Conservation (phyloP, 2,329 filamentous ascomycete species). For the Colletotrichum sp. region DNA sequence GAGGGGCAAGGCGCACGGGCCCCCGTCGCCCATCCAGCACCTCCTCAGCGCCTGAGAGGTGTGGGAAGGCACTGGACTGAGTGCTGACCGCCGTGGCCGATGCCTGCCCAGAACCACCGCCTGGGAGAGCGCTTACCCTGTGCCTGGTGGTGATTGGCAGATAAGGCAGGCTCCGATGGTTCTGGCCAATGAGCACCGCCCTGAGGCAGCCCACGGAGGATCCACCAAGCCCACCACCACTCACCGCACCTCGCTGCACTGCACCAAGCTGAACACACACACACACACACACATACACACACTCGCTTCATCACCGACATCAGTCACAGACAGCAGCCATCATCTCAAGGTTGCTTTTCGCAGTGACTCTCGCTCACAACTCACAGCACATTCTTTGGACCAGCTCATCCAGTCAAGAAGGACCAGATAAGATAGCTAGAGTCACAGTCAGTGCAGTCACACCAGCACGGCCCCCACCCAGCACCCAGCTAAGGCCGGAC, state of each 20-base stretch:
- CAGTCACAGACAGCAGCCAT: not conserved
- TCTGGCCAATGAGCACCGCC: not conserved
- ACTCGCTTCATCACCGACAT: not conserved
- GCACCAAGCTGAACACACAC: not conserved
- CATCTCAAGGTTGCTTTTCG: not conserved
- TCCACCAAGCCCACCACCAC: not conserved
- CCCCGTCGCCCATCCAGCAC: not conserved
- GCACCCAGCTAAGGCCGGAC: slow-evolving; percentile 4
- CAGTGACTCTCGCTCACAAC: not conserved
- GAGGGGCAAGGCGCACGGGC: not conserved
- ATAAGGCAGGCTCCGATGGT: not conserved
- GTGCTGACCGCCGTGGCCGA: not conserved
- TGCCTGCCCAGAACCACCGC: not conserved
- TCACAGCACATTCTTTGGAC: not conserved
- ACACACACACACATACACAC: not conserved
- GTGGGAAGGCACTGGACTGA: not conserved
- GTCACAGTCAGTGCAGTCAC: not conserved
- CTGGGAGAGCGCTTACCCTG: not conserved
- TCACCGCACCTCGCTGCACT: not conserved
- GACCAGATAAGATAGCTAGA: not conserved
- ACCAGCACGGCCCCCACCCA: not conserved
- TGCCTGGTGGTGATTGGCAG: not conserved
- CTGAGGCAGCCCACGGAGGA: not conserved
- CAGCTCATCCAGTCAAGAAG: not conserved
- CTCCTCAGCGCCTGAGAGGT: not conserved